Evolutionary conservation across 768 basidiomycete species (phyloP).

Genomic region (Kwoniella shandongensis): DNA sequence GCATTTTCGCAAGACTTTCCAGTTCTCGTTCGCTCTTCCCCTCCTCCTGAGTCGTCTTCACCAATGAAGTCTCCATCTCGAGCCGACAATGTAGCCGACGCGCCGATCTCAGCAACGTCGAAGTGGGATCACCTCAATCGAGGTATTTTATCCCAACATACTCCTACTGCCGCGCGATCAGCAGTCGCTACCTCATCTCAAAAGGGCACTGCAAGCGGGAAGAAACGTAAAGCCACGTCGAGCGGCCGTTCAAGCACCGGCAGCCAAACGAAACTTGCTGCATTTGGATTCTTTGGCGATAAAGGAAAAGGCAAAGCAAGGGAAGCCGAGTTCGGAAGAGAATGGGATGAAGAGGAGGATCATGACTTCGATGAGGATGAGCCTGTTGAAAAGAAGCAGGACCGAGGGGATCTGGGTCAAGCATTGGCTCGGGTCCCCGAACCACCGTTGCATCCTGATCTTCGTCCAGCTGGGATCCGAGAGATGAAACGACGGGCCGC

Average conservation of each 20-base stretch:
- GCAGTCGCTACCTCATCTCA: neutral
- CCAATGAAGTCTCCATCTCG: neutral
- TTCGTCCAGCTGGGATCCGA: conserved; percentile 34
- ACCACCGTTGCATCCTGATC: conserved; percentile 36
- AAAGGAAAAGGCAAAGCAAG: neutral
- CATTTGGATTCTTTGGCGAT: conserved; percentile 38
- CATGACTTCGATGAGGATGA: conserved; percentile 21
- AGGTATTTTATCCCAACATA: conserved; percentile 8
- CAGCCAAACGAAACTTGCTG: conserved; percentile 31
- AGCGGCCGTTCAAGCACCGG: neutral
- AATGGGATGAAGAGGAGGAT: conserved; percentile 39
- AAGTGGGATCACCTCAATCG: conserved; percentile 16
- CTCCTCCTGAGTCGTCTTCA: neutral
- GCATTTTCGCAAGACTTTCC: conserved; percentile 18
- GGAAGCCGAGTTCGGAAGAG: conserved; percentile 19
- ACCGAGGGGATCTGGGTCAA: neutral
- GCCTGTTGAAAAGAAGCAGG: neutral
- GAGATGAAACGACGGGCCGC: conserved; percentile 23
- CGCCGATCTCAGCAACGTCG: neutral
- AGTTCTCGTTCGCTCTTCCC: conserved; percentile 8
- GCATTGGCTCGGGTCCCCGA: conserved; percentile 26
- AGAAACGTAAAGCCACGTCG: conserved; percentile 16
- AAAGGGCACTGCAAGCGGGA: neutral
- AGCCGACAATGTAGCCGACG: neutral
- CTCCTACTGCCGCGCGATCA: neutral